Evolutionary conservation across 140 eudicot species (phyloP).

Genomic region (Anethum foeniculum): DNA sequence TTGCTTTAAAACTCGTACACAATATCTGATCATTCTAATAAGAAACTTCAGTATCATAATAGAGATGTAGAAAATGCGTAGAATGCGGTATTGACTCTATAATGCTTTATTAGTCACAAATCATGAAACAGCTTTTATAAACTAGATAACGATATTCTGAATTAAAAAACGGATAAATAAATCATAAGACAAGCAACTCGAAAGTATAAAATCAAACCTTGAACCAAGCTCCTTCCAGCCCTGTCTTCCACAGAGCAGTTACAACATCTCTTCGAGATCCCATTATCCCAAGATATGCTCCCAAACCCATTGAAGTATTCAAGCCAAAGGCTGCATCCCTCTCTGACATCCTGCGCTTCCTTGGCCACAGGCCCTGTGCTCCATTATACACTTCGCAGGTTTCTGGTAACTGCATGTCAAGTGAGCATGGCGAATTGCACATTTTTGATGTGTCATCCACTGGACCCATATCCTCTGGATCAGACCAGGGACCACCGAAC

Average conservation of each 20-base stretch:
- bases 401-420: conserved; percentile 42
- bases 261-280: conserved; percentile 96
- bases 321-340: conserved; percentile 97
- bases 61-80: background rate
- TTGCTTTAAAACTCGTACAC: background rate
- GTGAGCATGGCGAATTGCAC: conserved; percentile 42
- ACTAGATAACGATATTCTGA: background rate
- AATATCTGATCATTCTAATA: background rate
- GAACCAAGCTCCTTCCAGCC: conserved; percentile 97
- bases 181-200: background rate
- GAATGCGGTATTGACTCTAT: background rate
- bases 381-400: conserved; percentile 44
- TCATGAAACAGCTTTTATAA: background rate
- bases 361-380: conserved; percentile 80
- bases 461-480: conserved; percentile 63
- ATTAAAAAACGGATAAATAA: background rate
- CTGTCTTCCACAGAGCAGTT: conserved; percentile 95
- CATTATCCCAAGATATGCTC: conserved; percentile 96
- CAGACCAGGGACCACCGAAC: conserved; percentile 99
- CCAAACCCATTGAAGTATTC: conserved; percentile 90
- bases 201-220: conserved; percentile 45
- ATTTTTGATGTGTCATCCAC: conserved; percentile 49
- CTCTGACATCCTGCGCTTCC: conserved; percentile 92
- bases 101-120: background rate
- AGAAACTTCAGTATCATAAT: background rate